Evolutionary conservation across 2,329 filamentous ascomycete species (phyloP).

Genomic region (Neocucurbitaria cava): DNA sequence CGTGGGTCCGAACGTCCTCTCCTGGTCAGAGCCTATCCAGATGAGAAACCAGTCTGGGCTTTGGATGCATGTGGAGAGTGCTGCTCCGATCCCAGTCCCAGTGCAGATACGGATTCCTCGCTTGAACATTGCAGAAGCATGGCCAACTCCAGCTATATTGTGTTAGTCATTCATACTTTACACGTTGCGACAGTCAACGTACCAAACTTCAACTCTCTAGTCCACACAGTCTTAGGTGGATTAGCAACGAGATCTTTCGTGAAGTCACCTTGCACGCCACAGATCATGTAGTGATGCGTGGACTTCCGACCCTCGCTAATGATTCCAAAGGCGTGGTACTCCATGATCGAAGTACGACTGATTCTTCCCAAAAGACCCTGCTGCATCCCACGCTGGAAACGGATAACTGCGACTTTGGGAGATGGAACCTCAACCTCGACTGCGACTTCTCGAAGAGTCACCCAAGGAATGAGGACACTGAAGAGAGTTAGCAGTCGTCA

Average conservation of each 20-base stretch:
- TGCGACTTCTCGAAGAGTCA: constrained; percentile 44
- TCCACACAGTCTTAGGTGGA: constrained; percentile 44
- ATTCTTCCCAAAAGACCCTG: constrained; percentile 45
- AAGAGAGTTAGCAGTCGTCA: constrained; percentile 8
- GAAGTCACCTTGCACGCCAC: constrained; percentile 48
- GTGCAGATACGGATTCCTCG: constrained; percentile 46
- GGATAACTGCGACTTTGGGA: constrained; percentile 44
- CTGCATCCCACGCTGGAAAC: constrained; percentile 46
- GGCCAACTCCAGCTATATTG: constrained; percentile 38
- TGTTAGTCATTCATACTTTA: constrained; percentile 16
- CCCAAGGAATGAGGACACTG: constrained; percentile 44
- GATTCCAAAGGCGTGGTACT: constrained; percentile 48
- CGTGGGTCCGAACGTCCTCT: constrained; percentile 44
- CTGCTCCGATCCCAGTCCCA: constrained; percentile 45
- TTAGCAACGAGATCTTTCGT: constrained; percentile 41
- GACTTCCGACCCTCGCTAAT: constrained; percentile 44
- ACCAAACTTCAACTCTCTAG: constrained; percentile 46
- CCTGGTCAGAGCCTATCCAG: constrained; percentile 47
- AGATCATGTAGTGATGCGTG: constrained; percentile 45
- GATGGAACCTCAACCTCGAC: constrained; percentile 45
- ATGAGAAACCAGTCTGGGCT: constrained; percentile 46
- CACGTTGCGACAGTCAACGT: constrained; percentile 4
- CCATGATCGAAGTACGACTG: constrained; percentile 46
- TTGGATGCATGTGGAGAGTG: constrained; percentile 46
- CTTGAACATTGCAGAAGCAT: constrained; percentile 47